Base-by-base conservation (phyloP, 2,329 filamentous ascomycete species). In the Ilyonectria sp. region DNA sequence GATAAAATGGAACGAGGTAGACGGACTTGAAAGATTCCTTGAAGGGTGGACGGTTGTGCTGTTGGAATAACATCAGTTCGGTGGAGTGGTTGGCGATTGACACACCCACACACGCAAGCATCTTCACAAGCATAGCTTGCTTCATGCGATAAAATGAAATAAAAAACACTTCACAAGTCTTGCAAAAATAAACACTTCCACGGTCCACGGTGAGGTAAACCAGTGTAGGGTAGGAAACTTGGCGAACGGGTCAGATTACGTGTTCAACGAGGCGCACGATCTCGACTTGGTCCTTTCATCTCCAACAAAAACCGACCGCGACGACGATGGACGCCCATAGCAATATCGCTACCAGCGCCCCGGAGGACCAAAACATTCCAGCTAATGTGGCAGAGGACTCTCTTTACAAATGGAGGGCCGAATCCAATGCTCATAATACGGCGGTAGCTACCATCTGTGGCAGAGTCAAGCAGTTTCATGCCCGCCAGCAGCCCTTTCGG, bases 401-500 rank as follows among this genome's bases (percentile, higher is more conserved):
- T 26, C 4, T 6, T 26, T 26, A 26, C 26, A 6, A 26, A 6
- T 26, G 26, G 26, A 26, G 26, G 26, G 26, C 26, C 26, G 26
- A 26, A 26, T 26, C 26, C 4, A 26, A 26, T 23, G 78, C 79
- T 21, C 86, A 88, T 74, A 74, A 84, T 23, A 73, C 76, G 3
- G 80, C 81, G 9, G 85, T 88, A n/a, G 68, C 76, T 19, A 73
- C 76, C 60, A 82, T 88, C 53, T 80, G 86, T 0, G 74, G 78
- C 35, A 79, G 82, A 23, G 80, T 88, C 35, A 78, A 79, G 65
- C 74, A 82, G 5, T 87, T 88, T 71, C 77, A 84, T 59, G 74
- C 79, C 3, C 76, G 73, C 8, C 78, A 82, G 65, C 78, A 83
- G 75, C 87, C 91, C 2, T 94, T 93, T 79, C 87, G 92, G n/a